Conservation (phyloP, 371 early-diverging fungal species). For the Nematocida parisii region DNA sequence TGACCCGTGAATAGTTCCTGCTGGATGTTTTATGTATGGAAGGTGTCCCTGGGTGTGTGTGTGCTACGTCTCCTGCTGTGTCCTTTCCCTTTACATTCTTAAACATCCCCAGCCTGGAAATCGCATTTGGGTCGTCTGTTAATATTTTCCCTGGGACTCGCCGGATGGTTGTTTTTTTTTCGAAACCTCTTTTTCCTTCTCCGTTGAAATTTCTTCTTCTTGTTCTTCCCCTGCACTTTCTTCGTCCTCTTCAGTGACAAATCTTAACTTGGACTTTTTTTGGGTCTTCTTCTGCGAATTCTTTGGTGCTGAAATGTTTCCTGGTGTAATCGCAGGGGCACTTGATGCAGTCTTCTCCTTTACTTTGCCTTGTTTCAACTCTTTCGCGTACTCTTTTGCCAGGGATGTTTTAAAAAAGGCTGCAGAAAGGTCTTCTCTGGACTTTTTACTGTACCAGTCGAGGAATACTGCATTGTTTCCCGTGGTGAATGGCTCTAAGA, state of each 20-base stretch:
- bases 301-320: not conserved
- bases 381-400: slow-evolving; percentile 26
- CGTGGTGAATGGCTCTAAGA: slow-evolving; percentile 5
- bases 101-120: slow-evolving; percentile 37
- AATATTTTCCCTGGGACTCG: slow-evolving; percentile 44
- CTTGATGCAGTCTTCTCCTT: slow-evolving; percentile 4
- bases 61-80: not conserved
- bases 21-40: not conserved
- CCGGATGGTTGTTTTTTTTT: slow-evolving; percentile 15
- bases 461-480: slow-evolving; percentile 44
- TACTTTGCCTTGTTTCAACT: slow-evolving; percentile 3
- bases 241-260: not conserved
- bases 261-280: slow-evolving; percentile 1
- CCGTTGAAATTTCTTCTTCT: not conserved
- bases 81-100: slow-evolving; percentile 16
- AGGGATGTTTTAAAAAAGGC: slow-evolving; percentile 23
- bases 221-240: not conserved
- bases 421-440: slow-evolving; percentile 19
- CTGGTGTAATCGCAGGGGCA: not conserved
- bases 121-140: not conserved
- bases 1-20: not conserved
- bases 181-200: not conserved
- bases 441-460: slow-evolving; percentile 28
- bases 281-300: not conserved
- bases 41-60: not conserved